Evolutionary conservation across 2,329 filamentous ascomycete genomes (phyloP).

Genomic region (Botryotinia calthae): DNA sequence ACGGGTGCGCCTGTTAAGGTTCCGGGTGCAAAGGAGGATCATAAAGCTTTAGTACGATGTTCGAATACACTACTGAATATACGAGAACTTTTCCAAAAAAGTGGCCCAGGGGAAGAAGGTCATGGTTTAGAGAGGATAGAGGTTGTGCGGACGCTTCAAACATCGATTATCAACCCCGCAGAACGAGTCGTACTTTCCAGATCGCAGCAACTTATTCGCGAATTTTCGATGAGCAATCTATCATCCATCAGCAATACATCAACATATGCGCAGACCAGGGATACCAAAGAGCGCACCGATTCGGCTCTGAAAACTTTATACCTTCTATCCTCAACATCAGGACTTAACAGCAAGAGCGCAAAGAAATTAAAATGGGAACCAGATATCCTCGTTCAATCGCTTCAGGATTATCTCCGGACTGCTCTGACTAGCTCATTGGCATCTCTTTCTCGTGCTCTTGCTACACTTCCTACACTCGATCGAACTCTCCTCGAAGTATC

Average conservation of each 20-base stretch:
- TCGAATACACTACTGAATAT: constrained; percentile 75
- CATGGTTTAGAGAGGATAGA: constrained; percentile 72
- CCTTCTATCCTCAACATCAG: constrained; percentile 68
- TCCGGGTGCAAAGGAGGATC: constrained; percentile 55
- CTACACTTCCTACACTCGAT: constrained; percentile 78
- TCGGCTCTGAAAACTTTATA: constrained; percentile 77
- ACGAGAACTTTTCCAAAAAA: constrained; percentile 67
- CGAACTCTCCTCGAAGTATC: constrained; percentile 78
- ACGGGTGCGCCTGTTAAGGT: constrained; percentile 40
- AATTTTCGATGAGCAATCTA: constrained; percentile 72
- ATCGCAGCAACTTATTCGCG: constrained; percentile 75
- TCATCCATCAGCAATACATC: constrained; percentile 46
- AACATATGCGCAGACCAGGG: constrained; percentile 67
- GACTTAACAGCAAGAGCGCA: constrained; percentile 40
- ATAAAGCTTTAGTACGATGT: constrained; percentile 76
- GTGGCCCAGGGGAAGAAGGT: constrained; percentile 70
- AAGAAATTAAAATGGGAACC: constrained; percentile 54
- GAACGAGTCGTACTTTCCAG: constrained; percentile 71
- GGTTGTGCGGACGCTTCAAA: constrained; percentile 67
- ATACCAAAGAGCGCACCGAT: constrained; percentile 68
- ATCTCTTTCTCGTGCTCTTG: constrained; percentile 70
- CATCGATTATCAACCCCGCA: constrained; percentile 65
- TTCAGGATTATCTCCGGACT: constrained; percentile 80
- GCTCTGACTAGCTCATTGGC: constrained; percentile 76
- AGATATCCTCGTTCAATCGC: constrained; percentile 67